phyloP scores from a whole-genome alignment of 2,329 filamentous ascomycete genomes.

The Rutstroemia sp. region DNA sequence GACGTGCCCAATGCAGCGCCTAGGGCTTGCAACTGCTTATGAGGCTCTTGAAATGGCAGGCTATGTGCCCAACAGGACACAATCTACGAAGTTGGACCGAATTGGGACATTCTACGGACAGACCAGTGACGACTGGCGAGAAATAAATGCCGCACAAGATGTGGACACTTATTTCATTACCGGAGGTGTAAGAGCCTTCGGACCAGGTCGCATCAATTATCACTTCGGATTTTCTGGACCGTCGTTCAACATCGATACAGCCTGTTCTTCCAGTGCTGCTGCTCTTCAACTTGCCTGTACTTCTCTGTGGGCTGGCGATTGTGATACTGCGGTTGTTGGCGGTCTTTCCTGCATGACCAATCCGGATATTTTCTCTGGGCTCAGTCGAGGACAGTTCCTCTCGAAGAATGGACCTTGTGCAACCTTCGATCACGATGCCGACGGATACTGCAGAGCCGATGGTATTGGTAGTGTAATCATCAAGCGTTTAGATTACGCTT shows the following conservation, averaged over 20 bases:
- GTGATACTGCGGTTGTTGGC: constrained; percentile 28
- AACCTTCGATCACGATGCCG: constrained; percentile 39
- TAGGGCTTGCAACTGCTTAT: constrained; percentile 69
- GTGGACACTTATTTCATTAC: constrained; percentile 29
- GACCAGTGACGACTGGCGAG: constrained; percentile 28
- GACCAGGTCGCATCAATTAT: constrained; percentile 32
- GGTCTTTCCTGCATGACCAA: constrained; percentile 27
- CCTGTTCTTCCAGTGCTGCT: constrained; percentile 35
- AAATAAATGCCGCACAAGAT: constrained; percentile 26
- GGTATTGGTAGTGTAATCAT: constrained; percentile 41
- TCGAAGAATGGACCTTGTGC: constrained; percentile 39
- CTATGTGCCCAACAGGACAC: constrained; percentile 44
- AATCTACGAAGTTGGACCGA: constrained; percentile 35
- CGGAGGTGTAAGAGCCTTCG: constrained; percentile 28
- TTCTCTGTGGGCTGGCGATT: constrained; percentile 25
- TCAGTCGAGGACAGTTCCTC: constrained; percentile 27
- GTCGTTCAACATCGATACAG: constrained; percentile 34
- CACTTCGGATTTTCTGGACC: constrained; percentile 38
- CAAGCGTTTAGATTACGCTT: constrained; percentile 42
- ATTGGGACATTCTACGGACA: constrained; percentile 29
- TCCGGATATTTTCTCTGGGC: constrained; percentile 26
- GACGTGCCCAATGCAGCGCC: constrained; percentile 73
- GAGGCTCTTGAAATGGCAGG: constrained; percentile 78
- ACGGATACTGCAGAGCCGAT: constrained; percentile 48
- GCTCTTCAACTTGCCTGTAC: constrained; percentile 28